Base-by-base conservation (phyloP, 257 asterid genomes). In the Echites panduratus region DNA sequence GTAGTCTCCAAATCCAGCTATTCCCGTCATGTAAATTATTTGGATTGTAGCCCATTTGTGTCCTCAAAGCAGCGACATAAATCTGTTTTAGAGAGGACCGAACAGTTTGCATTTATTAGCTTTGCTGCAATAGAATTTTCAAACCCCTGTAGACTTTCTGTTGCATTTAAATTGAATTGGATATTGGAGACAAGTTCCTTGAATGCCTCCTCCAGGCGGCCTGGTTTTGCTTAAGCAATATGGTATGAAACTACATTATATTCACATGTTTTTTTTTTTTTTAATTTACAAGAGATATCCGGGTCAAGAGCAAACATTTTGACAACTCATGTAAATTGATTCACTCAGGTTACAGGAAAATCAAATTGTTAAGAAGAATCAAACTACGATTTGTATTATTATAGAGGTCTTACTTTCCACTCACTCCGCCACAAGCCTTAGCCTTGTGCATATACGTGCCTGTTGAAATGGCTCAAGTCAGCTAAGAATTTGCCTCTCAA, bases 251-350 rank as follows among this genome's bases (percentile, higher is more conserved):
- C 40, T 38, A n/a, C 9, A 53, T 53, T 6, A 52, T 67, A 7
- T 70, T 67, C 79, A 76, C 81, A 26, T 79, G 74, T 72, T 71
- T 54, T 49, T n/a, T n/a, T n/a, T n/a, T n/a, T n/a, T n/a, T n/a
- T n/a, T n/a, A n/a, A n/a, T n/a, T n/a, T n/a, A n/a, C n/a, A n/a
- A n/a, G n/a, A n/a, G n/a, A n/a, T n/a, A n/a, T n/a, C n/a, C n/a
- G n/a, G n/a, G n/a, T n/a, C n/a, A n/a, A n/a, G n/a, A n/a, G n/a
- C n/a, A n/a, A n/a, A n/a, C n/a, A n/a, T n/a, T n/a, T n/a, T n/a
- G n/a, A n/a, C n/a, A n/a, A n/a, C n/a, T n/a, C n/a, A n/a, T n/a
- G n/a, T n/a, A n/a, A n/a, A n/a, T n/a, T n/a, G n/a, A n/a, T n/a
- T n/a, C n/a, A n/a, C n/a, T n/a, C n/a, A n/a, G n/a, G n/a, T n/a